Evolutionary conservation across 2,329 filamentous ascomycete species (phyloP), one percentile per base, ranked within the genome.

Genomic region (Epichloe sylvatica): DNA sequence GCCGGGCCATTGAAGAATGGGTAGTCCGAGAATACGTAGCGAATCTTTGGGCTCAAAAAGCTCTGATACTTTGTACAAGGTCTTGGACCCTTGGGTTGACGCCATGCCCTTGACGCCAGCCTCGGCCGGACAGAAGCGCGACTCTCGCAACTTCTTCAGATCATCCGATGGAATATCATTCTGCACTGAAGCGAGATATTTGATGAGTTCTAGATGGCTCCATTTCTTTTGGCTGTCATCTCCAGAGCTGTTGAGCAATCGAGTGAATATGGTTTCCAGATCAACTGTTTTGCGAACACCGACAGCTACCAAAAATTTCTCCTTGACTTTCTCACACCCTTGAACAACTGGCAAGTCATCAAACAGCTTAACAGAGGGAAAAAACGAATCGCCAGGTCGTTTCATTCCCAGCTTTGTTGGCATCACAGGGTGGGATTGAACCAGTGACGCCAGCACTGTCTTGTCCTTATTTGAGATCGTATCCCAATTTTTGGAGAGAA

Each of bases 211-310:
- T 53, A 95, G 81, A 62, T 97, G 91, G 51, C 88, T 96, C 86
- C 87, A 95, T 64, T 82, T 81, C 52, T 75, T 76, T 25, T 76
- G 75, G n/a, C 72, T 70, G 9, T 64, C 65, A 13, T 74, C 69
- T 0, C 70, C 60, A 0, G 80, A 72, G 15, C 76, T 74, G 47
- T 77, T 81, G 56, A 96, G 76, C 41, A 98, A 75, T 42, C 91
- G 78, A 23, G 86, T 84, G 59, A 98, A 97, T 33, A 98, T 94
- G 33, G 94, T 91, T 34, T 88, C 88, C 2, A 98, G 71, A 57
- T 98, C 92, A 19, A 98, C 83, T 0, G 92, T 98, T 69, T 97
- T 97, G 52, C 92, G 51, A 25, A 98, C 90, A 3, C 92, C 91
- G 34, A 98, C 72, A 2, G 86, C 78, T 3, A 77, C 70, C 41